Evolutionary conservation across 768 basidiomycete species (phyloP), one percentile per base, ranked within the genome.

Genomic region (Sporobolomyces pararoseus): DNA sequence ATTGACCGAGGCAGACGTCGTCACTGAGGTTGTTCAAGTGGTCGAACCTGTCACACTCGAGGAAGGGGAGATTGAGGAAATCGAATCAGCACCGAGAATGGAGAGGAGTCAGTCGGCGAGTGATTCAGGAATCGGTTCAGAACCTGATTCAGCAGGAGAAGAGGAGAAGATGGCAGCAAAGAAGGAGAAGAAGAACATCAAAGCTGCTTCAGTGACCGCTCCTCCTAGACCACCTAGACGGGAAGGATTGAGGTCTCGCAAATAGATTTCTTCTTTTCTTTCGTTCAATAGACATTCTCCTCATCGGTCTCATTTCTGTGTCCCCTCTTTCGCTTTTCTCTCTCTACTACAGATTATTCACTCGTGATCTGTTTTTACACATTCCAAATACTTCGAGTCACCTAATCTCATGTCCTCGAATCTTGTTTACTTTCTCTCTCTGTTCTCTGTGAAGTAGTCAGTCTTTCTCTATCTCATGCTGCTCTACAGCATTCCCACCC

Each of bases 221-320:
- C 64, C 44, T 47, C 47, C 55, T n/a, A n/a, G 64, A 42, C 64
- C 49, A 27, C 55, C 60, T 14, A 46, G 65, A 44, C 19, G 65
- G 19, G 61, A 60, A 32, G 61, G 65, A 35, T 29, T 63, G 3
- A 7, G 71, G 21, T 34, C 58, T 46, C 57, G 71, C 34, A 71
- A 66, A 65, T 66, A 52, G 27, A 7, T 35, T 17, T 6, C 23
- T 47, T 23, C 49, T 32, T 23, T 7, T 47, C 35, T 35, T 44
- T 65, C 44, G 25, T 27, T 21, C 29, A 9, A 27, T 51, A 27
- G n/a, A n/a, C n/a, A n/a, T n/a, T n/a, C n/a, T n/a, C 47, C 21
- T 49, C 21, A 49, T 49, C n/a, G 17, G 9, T 27, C 17, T 49
- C n/a, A n/a, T n/a, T n/a, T n/a, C n/a, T n/a, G n/a, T n/a, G n/a